Evolutionary conservation across 106 monocot genomes (phyloP), one percentile per base, ranked within the genome.

Genomic region (Gastrodia elata): DNA sequence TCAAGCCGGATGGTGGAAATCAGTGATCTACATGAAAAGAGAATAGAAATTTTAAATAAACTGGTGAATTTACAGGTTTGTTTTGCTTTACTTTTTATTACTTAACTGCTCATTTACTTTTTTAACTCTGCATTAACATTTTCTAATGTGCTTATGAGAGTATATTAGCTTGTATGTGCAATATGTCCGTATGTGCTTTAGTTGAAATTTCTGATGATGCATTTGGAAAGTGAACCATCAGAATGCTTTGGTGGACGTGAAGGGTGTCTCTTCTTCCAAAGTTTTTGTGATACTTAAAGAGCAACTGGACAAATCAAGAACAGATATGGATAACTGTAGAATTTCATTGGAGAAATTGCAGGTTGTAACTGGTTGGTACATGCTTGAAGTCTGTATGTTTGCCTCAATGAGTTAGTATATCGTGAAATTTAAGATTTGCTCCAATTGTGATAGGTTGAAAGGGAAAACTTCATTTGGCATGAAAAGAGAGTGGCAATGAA

Each of bases 281-380:
- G 48, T 81, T 41, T 91, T 83, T 74, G 71, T 75, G 24, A 76
- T 79, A 36, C 74, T 91, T 37, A 80, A 40, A 69, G 83, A 81
- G 3, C 81, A 83, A n/a, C 57, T 98, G 75, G 81, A 76, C 77
- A 86, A 84, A 72, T 86, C 87, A 82, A 90, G 76, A 72, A 78
- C 73, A 73, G 98, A 91, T 74, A 55, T 93, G 68, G 77, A 98
- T 80, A 74, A 78, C 24, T 87, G 36, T 49, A 73, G 61, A 70
- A 2, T 44, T 68, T 80, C 56, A 11, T 46, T 88, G 73, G 93
- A 91, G 77, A 93, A 98, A 83, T 79, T 98, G 77, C 98, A 98
- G 98, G 98, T 98, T 75, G 75, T 85, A 82, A 73, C 77, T 73
- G 81, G 76, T 80, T 57, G 74, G 65, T 83, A 81, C 73, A 76